phyloP scores from a whole-genome alignment of 163 green algal species.

The Scenedesmus sp. region DNA sequence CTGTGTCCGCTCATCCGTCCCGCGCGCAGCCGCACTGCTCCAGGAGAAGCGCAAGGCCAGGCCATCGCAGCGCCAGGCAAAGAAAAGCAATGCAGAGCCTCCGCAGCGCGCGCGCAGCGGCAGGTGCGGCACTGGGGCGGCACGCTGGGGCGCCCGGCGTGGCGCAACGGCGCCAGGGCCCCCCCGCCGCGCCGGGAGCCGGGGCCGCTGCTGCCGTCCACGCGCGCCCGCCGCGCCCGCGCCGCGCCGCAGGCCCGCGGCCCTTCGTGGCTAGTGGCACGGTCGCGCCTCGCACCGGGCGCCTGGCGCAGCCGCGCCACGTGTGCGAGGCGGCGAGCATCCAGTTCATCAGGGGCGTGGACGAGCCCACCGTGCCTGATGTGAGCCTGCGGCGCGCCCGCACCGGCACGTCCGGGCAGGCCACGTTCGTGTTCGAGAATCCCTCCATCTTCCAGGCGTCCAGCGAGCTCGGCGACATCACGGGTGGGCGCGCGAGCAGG shows the following conservation, averaged over 20 bases:
- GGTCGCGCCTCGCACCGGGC: conserved; percentile 10
- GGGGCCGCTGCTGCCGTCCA: too few species aligned
- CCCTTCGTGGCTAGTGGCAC: neutral
- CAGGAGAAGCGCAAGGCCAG: too few species aligned
- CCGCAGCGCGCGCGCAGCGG: too few species aligned
- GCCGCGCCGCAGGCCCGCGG: conserved; percentile 11
- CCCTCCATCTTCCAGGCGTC: conserved; percentile 93
- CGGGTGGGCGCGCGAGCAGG: conserved; percentile 41
- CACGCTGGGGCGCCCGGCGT: too few species aligned
- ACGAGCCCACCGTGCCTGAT: conserved; percentile 91
- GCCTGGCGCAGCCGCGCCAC: neutral
- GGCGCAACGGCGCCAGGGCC: too few species aligned
- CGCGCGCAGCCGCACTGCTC: too few species aligned
- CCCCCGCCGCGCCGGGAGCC: too few species aligned
- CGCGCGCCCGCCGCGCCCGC: too few species aligned
- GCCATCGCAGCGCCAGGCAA: too few species aligned
- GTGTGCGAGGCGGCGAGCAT: conserved; percentile 61
- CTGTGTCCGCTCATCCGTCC: too few species aligned
- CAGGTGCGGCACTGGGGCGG: too few species aligned
- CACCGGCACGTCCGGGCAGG: conserved; percentile 89
- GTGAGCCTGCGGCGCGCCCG: conserved; percentile 87
- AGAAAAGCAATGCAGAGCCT: too few species aligned
- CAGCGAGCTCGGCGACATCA: conserved; percentile 94
- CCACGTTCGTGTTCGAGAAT: conserved; percentile 91
- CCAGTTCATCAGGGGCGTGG: conserved; percentile 93